Base-by-base conservation (phyloP, 768 basidiomycete species). In the Lepiota subincarnata region DNA sequence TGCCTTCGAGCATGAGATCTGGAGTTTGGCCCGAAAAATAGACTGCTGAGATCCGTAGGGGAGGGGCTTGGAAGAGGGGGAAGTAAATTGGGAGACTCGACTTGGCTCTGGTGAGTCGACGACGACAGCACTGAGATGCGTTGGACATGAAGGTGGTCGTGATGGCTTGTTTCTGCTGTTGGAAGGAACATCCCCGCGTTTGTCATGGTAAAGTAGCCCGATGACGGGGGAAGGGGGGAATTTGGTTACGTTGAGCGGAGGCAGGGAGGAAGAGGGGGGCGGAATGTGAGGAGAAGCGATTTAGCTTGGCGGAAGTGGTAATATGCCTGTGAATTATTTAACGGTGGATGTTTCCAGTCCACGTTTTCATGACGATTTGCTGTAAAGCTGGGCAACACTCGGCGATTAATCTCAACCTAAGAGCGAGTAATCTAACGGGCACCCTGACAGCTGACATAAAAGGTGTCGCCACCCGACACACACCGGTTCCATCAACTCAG, bases 1-100 rank as follows among this genome's bases (percentile, higher is more conserved):
- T 74, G 77, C 38, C 76, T 77, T 38, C 73, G 69, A 0, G 77
- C 73, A 58, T 81, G 80, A 6, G 76, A 76, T 59, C 79, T 80
- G 16, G 31, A 14, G 18, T 44, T 44, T 2, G 19, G 40, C 18
- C 31, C 12, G 11, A 35, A 19, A 26, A 45, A 44, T 11, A 52
- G n/a, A 16, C 20, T 37, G 10, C 28, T 7, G 42, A 36, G 6
- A 26, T 44, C 34, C 4, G 34, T 45, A 4, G 42, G 50, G 4
- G 42, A 36, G 13, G 50, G 42, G 2, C 35, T 7, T 2, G 50
- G 50, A 14, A 45, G 50, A 16, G 19, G 42, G n/a, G 19, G 42
- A 42, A 39, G 49, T 34, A 42, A 31, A 40, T 8, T 16, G 6
- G 18, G 10, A 6, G 24, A 11, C 13, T 49, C 19, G 7, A 6